Percentiles rank a stretch among this genome's conserved stretches.
These are phyloP conservation scores for Vanrija humicola DNA, from an alignment of 1,284 basidiomycete genomes.

Conservation along the genomic window DNA sequence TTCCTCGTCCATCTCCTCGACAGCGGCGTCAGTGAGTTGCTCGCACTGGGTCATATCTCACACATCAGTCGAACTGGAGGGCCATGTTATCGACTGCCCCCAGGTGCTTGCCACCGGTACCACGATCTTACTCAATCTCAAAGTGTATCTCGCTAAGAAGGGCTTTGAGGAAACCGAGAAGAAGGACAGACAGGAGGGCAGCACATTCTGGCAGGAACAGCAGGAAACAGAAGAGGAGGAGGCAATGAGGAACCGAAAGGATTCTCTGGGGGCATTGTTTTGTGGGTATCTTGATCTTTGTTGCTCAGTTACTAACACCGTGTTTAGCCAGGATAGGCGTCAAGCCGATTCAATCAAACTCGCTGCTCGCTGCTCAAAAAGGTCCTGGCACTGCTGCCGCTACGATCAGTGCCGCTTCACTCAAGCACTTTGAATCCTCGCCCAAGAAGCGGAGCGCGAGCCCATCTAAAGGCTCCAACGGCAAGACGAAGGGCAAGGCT, in stretches of 20 bases:
- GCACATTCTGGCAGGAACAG: slow-evolving; percentile 47
- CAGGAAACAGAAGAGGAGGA: slow-evolving; percentile 46
- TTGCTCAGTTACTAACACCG: slow-evolving; percentile 2
- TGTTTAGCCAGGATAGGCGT: slow-evolving; percentile 42
- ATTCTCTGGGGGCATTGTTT: slow-evolving; percentile 43
- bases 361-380: slow-evolving; percentile 43
- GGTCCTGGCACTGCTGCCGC: slow-evolving; percentile 32
- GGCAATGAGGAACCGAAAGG: slow-evolving; percentile 46
- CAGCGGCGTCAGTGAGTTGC: slow-evolving; percentile 39
- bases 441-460: slow-evolving; percentile 22
- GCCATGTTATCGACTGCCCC: slow-evolving; percentile 47
- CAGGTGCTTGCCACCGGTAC: slow-evolving; percentile 36
- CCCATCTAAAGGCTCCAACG: slow-evolving; percentile 25
- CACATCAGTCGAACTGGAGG: slow-evolving; percentile 35
- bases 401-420: slow-evolving; percentile 32
- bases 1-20: slow-evolving; percentile 47
- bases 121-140: slow-evolving; percentile 46
- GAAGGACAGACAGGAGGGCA: slow-evolving; percentile 23
- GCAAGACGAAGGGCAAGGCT: slow-evolving; percentile 30
- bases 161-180: slow-evolving; percentile 41
- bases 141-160: slow-evolving; percentile 40
- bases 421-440: slow-evolving; percentile 28
- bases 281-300: slow-evolving; percentile 20
- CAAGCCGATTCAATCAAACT: slow-evolving; percentile 42
- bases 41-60: not conserved